Base-by-base conservation (phyloP, 495 filamentous ascomycete genomes). In the Talaromyces borbonicus region DNA sequence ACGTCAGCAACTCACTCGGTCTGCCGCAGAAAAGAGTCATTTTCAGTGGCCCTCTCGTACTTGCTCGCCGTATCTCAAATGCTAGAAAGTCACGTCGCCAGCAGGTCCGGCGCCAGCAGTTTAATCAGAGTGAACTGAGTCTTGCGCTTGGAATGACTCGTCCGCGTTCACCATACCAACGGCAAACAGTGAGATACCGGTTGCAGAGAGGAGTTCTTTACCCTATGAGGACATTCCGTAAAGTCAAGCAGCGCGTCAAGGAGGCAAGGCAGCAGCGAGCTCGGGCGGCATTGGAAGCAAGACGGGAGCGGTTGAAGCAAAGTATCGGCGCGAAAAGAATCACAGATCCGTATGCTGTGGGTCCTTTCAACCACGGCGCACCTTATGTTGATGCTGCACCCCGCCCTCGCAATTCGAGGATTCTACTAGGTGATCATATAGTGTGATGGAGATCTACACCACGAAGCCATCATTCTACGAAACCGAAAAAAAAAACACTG, bases 281-380 rank as follows among this genome's bases (percentile, higher is more conserved):
- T 20, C 69, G 75, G 47, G 57, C 58, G 20, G 71, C 62, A 50
- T 64, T 62, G 37, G 84, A 86, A 62, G 80, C 75, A 51, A 66
- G 80, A 45, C 74, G 79, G 37, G 71, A 81, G 44, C 72, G 66
- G 51, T 67, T 93, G 43, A 75, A 84, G 54, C 69, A 75, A 46
- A 84, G 73, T 52, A 94, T 93, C 56, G 72, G 74, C 6, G 12
- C 30, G 26, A 46, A 16, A 31, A 46, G 14, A 29, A 15, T 46
- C 25, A 32, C 43, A 2, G 30, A 46, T 15, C 43, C 43, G 11
- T 46, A 46, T 22, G 27, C 8, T 9, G 30, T 46, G 33, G 43
- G 43, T 2, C 27, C 43, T 3, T 46, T 46, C 19, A 36, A 25
- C 26, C 29, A 46, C 19, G 30, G 43, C 14, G 20, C 15, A 2